Base-by-base conservation (phyloP, 176 grass and related monocot genomes). In the Phragmites australis region DNA sequence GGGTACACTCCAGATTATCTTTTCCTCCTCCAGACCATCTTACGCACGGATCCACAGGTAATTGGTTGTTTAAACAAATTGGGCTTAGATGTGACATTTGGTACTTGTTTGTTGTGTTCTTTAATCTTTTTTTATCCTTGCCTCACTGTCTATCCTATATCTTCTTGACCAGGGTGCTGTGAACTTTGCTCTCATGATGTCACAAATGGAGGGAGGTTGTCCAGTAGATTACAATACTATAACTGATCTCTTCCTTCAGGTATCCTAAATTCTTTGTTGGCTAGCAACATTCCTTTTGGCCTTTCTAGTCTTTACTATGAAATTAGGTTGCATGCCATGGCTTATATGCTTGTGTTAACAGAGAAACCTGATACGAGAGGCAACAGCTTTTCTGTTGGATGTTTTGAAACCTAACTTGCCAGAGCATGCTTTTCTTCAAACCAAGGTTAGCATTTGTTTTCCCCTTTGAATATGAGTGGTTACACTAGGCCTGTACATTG, bases 181-280 rank as follows among this genome's bases (percentile, higher is more conserved):
- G 19, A 94, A 97, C 83, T 97, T 97, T 94, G 89, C 94, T 72
- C 89, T 97, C 47, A 97, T 97, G 94, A 94, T 97, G 94, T 97
- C 95, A 86, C 95, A 97, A 91, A 97, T 94, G 95, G 95, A 97
- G 74, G 95, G 88, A 37, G 94, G 94, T 19, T 97, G 94, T 66
- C 94, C 91, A 52, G 65, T 97, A 10, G 94, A 97, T 70, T 97
- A 97, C 62, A 97, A 97, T 64, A 97, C 91, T 15, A 97, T 97
- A 42, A 97, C 94, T 45, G 94, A 97, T 78, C 89, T 97, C 31
- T 97, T 97, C 87, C 94, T 97, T 80, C 94, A 97, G 94, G 94
- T 97, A 76, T 54, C 14, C 6, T 65, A 42, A 30, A 59, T 86
- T 32, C 23, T 75, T 88, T 42, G 23, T 45, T 91, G 66, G 51